Evolutionary conservation across 2,329 filamentous ascomycete genomes (phyloP).

Genomic region (Colletotrichum sp.): DNA sequence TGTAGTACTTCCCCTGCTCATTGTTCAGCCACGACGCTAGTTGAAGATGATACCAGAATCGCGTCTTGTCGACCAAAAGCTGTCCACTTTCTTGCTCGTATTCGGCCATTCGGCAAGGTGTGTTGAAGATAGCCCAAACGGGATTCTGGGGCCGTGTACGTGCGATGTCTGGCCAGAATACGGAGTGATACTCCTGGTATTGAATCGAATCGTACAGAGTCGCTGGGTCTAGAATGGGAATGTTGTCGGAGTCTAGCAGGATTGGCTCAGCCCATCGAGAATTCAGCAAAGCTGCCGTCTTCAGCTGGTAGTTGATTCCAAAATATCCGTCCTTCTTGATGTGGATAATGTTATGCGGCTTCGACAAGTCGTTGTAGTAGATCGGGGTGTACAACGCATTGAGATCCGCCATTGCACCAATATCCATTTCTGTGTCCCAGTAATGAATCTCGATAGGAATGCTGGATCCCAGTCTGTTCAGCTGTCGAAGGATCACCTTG

Average conservation of each 20-base stretch:
- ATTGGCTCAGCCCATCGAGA: slow-evolving; percentile 1
- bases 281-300: slow-evolving; percentile 6
- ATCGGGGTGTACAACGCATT: slow-evolving; percentile 2
- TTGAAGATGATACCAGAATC: slow-evolving; percentile 14
- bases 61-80: slow-evolving; percentile 1
- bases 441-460: slow-evolving; percentile 7
- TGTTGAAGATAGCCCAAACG: slow-evolving; percentile 4
- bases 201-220: slow-evolving; percentile 3
- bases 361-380: slow-evolving; percentile 11
- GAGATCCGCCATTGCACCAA: background rate
- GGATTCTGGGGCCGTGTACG: slow-evolving; percentile 1
- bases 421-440: slow-evolving; percentile 4
- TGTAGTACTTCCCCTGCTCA: slow-evolving; percentile 5
- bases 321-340: slow-evolving; percentile 13
- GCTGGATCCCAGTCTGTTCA: background rate
- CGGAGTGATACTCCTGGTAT: background rate
- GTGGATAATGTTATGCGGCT: background rate
- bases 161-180: slow-evolving; percentile 14
- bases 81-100: slow-evolving; percentile 11
- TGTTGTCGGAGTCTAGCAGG: background rate
- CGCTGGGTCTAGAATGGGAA: background rate
- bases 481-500: slow-evolving; percentile 5
- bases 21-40: slow-evolving; percentile 16
- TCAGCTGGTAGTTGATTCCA: slow-evolving; percentile 16
- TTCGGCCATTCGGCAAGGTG: slow-evolving; percentile 8